These are phyloP conservation scores for Aspergillus phoenicis DNA, from an alignment of 2,329 filamentous ascomycete genomes.

Conservation along the genomic window DNA sequence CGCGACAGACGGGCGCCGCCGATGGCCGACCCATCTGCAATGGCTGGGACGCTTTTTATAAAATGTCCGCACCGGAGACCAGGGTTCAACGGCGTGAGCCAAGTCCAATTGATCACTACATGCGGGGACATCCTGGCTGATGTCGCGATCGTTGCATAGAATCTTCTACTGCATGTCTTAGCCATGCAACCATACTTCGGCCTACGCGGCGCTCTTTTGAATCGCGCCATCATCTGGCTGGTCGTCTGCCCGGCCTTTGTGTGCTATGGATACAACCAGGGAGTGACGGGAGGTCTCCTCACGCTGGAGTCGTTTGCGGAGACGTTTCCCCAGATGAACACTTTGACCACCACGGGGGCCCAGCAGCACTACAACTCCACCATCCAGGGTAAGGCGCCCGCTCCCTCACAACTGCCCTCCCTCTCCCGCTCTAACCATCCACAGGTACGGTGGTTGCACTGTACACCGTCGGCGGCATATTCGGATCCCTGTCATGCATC, in stretches of 20 bases:
- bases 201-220: conserved; percentile 26
- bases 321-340: conserved; percentile 55
- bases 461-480: conserved; percentile 50
- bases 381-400: conserved; percentile 40
- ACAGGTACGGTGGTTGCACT: conserved; percentile 45
- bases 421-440: not conserved
- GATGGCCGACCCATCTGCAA: conserved; percentile 9
- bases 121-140: not conserved
- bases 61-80: conserved; percentile 3
- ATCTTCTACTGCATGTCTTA: conserved; percentile 3
- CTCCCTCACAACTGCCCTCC: not conserved
- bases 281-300: conserved; percentile 56
- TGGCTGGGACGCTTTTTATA: conserved; percentile 8
- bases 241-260: conserved; percentile 38
- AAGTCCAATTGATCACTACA: not conserved
- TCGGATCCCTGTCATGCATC: conserved; percentile 50
- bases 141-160: not conserved
- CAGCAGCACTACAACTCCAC: conserved; percentile 44
- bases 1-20: conserved; percentile 16
- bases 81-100: not conserved
- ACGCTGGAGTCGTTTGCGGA: conserved; percentile 64
- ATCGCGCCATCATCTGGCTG: conserved; percentile 27
- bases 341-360: conserved; percentile 44
- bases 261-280: conserved; percentile 57
- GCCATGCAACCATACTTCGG: conserved; percentile 26